Evolutionary conservation across 257 asterid species (phyloP).

Genomic region (Hygrophila difformis): DNA sequence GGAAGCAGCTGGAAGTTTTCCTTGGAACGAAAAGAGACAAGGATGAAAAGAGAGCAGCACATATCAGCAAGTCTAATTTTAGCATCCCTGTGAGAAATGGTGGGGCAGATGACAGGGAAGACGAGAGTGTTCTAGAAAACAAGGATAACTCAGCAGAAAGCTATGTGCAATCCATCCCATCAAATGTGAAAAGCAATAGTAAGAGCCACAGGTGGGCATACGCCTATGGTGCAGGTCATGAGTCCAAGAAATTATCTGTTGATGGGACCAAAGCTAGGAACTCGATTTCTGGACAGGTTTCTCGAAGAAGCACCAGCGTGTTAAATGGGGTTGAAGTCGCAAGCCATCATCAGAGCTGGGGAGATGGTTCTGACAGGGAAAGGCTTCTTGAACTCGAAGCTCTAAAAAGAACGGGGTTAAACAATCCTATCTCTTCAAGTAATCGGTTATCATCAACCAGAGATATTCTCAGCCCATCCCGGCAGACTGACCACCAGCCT

Average conservation of each 20-base stretch:
- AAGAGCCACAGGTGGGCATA: conserved; percentile 26
- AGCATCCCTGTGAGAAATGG: conserved; percentile 21
- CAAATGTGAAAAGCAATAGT: conserved; percentile 18
- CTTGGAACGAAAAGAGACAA: conserved; percentile 45
- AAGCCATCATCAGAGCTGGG: conserved; percentile 15
- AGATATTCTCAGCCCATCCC: too few species aligned
- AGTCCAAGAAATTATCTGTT: conserved; percentile 21
- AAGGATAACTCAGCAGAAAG: conserved; percentile 34
- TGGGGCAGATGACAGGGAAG: conserved; percentile 22
- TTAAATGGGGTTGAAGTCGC: conserved; percentile 51
- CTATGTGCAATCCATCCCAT: conserved; percentile 43
- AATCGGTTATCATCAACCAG: too few species aligned
- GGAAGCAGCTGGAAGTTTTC: conserved; percentile 70
- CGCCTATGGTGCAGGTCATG: conserved; percentile 10
- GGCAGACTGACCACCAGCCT: too few species aligned
- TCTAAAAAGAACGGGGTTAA: conserved; percentile 42
- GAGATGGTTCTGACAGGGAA: conserved; percentile 39
- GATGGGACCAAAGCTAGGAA: conserved; percentile 35
- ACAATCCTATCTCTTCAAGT: too few species aligned
- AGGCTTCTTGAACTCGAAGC: conserved; percentile 34
- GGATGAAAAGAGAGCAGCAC: conserved; percentile 28
- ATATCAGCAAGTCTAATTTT: conserved; percentile 1
- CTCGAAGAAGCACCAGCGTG: conserved; percentile 39
- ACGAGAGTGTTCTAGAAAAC: conserved; percentile 25
- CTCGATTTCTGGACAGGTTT: conserved; percentile 36